phyloP scores from a whole-genome alignment of 1,284 basidiomycete species.

The Athelia sp. region DNA sequence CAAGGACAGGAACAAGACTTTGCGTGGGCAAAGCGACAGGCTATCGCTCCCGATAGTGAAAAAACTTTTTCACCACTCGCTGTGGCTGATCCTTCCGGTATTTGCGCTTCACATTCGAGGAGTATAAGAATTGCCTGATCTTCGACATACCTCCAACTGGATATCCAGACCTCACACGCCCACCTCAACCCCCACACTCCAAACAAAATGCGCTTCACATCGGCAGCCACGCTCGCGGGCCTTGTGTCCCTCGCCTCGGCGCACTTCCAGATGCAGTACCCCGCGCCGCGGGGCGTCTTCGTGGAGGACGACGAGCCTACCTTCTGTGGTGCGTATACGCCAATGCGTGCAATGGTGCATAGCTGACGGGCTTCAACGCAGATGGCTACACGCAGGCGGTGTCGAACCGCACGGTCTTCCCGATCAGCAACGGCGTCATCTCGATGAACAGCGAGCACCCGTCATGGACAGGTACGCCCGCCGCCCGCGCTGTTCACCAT shows the following conservation, averaged over 20 bases:
- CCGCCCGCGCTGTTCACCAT: background rate
- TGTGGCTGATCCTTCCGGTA: background rate
- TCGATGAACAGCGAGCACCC: conserved; percentile 57
- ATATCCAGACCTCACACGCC: background rate
- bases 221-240: conserved; percentile 19
- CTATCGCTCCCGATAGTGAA: background rate
- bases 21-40: too few relatives aligned
- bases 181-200: background rate
- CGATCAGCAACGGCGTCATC: conserved; percentile 51
- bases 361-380: conserved; percentile 18
- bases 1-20: too few relatives aligned
- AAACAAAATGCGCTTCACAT: conserved; percentile 1
- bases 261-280: conserved; percentile 70
- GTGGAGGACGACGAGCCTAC: conserved; percentile 50
- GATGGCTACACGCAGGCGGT: conserved; percentile 45
- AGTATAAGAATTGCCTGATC: background rate
- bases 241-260: conserved; percentile 42
- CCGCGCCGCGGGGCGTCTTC: conserved; percentile 55
- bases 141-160: background rate
- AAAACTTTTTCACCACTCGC: background rate
- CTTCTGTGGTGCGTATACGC: conserved; percentile 48
- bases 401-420: conserved; percentile 55
- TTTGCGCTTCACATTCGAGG: too few relatives aligned
- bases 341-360: background rate
- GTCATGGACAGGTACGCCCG: conserved; percentile 42